Conservation (phyloP, 345 rosid genomes). For the Camelina neglecta region DNA sequence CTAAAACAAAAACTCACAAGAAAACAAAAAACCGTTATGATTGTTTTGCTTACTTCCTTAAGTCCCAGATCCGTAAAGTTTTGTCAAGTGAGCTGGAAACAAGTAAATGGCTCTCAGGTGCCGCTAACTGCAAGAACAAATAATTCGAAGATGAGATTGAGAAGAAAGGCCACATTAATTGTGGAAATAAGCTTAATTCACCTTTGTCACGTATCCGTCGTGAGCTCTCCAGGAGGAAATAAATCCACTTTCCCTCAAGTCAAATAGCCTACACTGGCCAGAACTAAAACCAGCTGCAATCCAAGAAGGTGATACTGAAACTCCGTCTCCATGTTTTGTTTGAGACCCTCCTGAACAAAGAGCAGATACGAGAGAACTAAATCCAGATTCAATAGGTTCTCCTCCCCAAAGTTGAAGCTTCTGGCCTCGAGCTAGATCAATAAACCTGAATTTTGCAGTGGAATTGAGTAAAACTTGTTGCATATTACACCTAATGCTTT, state of each 20-base stretch:
- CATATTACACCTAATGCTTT: conserved; percentile 5
- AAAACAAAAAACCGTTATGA: conserved; percentile 11
- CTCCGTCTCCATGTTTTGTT: conserved; percentile 53
- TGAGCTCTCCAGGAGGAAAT: conserved; percentile 90
- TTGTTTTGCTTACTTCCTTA: conserved; percentile 61
- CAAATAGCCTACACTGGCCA: conserved; percentile 85
- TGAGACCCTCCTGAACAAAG: conserved; percentile 76
- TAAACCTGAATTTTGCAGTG: conserved; percentile 53
- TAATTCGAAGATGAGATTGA: not conserved
- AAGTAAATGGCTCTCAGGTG: conserved; percentile 80
- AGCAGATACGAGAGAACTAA: conserved; percentile 84
- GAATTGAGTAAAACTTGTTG: conserved; percentile 1
- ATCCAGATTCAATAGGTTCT: conserved; percentile 69
- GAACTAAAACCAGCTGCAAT: conserved; percentile 88
- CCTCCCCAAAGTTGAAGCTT: conserved; percentile 91
- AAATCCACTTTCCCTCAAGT: conserved; percentile 67
- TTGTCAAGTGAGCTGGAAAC: conserved; percentile 91
- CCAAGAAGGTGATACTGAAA: conserved; percentile 67
- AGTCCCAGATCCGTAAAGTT: conserved; percentile 83
- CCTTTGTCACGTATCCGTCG: conserved; percentile 89
- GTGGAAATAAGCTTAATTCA: conserved; percentile 21
- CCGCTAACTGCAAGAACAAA: conserved; percentile 65
- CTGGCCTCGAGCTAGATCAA: conserved; percentile 70
- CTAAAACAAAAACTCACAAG: not conserved
- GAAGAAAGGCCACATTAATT: not conserved